A percentile compares a stretch with the other conserved stretches of the same genome.
Conservation (phyloP, 805 yeast genomes). For the Barnettozyma populi region DNA sequence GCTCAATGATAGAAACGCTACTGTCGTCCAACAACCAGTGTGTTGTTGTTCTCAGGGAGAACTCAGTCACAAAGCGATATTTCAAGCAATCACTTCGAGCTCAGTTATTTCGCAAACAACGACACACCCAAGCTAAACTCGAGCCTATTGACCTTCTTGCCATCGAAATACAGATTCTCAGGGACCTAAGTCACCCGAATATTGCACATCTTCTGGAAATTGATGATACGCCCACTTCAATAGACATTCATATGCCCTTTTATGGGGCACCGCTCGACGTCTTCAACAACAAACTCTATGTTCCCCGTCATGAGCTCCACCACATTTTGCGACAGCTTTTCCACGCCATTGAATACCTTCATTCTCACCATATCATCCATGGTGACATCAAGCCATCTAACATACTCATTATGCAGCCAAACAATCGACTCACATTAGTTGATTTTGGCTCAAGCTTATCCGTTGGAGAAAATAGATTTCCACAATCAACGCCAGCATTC, state of each 20-base stretch:
- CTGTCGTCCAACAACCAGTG: background rate
- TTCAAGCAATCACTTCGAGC: conserved; percentile 8
- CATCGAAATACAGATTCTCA: conserved; percentile 2
- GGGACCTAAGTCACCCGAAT: background rate
- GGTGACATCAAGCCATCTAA: conserved; percentile 65
- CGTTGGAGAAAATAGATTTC: conserved; percentile 21
- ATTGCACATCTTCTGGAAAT: conserved; percentile 1
- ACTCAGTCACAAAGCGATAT: conserved; percentile 2
- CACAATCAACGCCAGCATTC: conserved; percentile 11
- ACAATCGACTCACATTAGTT: conserved; percentile 55
- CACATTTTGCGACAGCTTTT: conserved; percentile 45
- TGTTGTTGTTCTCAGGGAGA: background rate
- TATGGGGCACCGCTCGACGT: conserved; percentile 32
- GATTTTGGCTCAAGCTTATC: conserved; percentile 60
- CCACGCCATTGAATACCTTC: conserved; percentile 51
- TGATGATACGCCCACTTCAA: background rate
- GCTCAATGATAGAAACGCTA: background rate
- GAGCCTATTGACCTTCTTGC: conserved; percentile 28
- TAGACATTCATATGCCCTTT: conserved; percentile 5
- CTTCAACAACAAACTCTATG: conserved; percentile 44
- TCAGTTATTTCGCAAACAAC: conserved; percentile 3
- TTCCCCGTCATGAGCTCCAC: conserved; percentile 33
- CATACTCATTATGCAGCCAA: conserved; percentile 48
- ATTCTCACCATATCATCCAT: conserved; percentile 53
- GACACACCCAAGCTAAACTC: background rate